A percentile compares a stretch with the other conserved stretches of the same genome.
These are phyloP conservation scores for Clonostachys sp. DNA, from an alignment of 2,329 filamentous ascomycete species.

Conservation along the genomic window DNA sequence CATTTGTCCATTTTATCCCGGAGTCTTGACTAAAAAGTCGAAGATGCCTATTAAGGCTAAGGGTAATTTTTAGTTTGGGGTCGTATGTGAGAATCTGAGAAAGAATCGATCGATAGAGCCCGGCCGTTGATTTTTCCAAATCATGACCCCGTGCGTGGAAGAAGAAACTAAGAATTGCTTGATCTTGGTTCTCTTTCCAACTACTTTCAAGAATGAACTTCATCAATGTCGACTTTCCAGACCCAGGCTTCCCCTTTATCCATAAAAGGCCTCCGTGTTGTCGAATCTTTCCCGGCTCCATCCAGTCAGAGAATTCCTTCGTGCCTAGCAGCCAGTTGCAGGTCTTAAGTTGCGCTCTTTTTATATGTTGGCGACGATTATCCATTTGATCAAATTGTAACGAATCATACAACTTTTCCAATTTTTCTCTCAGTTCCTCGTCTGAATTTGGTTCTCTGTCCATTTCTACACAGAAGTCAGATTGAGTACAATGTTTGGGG, in stretches of 20 bases:
- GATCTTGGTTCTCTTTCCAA: background rate
- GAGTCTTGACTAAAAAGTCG: too few species aligned
- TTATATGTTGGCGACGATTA: background rate
- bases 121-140: slow-evolving; percentile 18
- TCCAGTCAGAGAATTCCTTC: background rate
- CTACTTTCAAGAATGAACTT: slow-evolving; percentile 22
- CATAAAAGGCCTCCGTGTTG: slow-evolving; percentile 30
- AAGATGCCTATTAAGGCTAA: too few species aligned
- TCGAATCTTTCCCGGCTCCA: slow-evolving; percentile 11
- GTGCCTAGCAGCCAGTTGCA: background rate
- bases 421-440: too few species aligned
- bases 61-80: too few species aligned
- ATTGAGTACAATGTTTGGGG: too few species aligned
- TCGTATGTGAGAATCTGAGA: slow-evolving; percentile 25
- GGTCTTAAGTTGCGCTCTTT: background rate
- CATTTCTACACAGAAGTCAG: too few species aligned
- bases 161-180: slow-evolving; percentile 35
- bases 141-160: slow-evolving; percentile 41
- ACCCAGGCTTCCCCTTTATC: slow-evolving; percentile 40
- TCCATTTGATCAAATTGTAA: too few species aligned
- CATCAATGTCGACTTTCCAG: slow-evolving; percentile 41
- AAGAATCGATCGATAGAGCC: slow-evolving; percentile 45
- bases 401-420: too few species aligned
- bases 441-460: too few species aligned
- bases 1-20: too few species aligned